These are phyloP conservation scores for Lactarius quietus DNA, from an alignment of 768 basidiomycete genomes.

Conservation along the genomic window DNA sequence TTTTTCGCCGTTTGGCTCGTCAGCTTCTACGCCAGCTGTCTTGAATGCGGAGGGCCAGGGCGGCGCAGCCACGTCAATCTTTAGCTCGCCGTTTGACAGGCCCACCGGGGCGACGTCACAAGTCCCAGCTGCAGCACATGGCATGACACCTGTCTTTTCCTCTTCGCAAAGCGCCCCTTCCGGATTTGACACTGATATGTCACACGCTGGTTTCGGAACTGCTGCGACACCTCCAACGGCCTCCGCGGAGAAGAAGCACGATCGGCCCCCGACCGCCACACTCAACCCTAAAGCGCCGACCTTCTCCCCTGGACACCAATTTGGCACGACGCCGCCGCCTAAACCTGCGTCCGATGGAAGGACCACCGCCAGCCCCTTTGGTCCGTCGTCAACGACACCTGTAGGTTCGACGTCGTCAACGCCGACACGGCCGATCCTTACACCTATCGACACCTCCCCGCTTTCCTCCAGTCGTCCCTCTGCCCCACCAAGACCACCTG, in stretches of 20 bases:
- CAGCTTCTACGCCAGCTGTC: conserved; percentile 4
- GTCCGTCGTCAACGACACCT: conserved; percentile 6
- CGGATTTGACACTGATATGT: neutral
- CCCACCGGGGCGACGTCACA: neutral
- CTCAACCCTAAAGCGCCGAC: conserved; percentile 25
- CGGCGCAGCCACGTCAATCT: neutral
- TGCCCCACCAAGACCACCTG: neutral
- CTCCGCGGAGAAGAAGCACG: conserved; percentile 9
- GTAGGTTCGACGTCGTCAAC: conserved; percentile 7
- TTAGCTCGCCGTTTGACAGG: conserved; percentile 9
- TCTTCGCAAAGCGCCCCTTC: conserved; percentile 11
- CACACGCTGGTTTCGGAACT: conserved; percentile 6
- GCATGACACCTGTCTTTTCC: neutral
- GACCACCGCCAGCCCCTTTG: neutral
- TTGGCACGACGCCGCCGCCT: conserved; percentile 23
- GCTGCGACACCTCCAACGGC: conserved; percentile 7
- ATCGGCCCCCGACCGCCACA: neutral
- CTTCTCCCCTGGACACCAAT: conserved; percentile 25
- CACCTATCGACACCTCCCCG: conserved; percentile 20
- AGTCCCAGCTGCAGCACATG: neutral
- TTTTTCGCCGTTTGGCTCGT: conserved; percentile 13
- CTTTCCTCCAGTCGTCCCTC: conserved; percentile 5
- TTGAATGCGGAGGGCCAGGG: conserved; percentile 1
- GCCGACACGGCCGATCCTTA: conserved; percentile 16
- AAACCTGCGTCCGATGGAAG: conserved; percentile 14